Evolutionary conservation across 345 rosid species (phyloP), one percentile per base, ranked within the genome.

Genomic region (Hypericum androsaemum): DNA sequence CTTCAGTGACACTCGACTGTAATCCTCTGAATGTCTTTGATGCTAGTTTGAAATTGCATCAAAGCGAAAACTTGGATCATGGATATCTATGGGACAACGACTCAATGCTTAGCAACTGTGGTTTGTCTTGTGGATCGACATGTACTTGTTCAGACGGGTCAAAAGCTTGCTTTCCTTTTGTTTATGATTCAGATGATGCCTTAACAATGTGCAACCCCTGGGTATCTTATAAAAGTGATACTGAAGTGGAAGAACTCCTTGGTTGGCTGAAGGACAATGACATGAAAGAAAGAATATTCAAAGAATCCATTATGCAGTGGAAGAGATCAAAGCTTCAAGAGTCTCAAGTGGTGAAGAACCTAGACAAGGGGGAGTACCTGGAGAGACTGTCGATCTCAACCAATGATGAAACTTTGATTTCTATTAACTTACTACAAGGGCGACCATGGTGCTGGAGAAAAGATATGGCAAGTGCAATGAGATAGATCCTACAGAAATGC

Each of bases 281-380:
- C 59, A 63, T 65, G 12, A 81, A 76, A 68, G 96, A 92, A 71
- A 81, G 76, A 62, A 84, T 80, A 53, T 61, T 92, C 63, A 85
- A 78, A 73, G 86, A 84, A 64, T 71, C 90, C 43, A 72, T 92
- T 63, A 41, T 75, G 61, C 72, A 72, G 47, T 81, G 80, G 82
- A 63, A 63, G 59, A 83, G 75, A 75, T 59, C 68, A 63, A 81
- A 78, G 53, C 78, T 58, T 58, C 81, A 49, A 48, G 89, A 73
- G 52, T 40, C 59, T 44, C 73, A 67, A 67, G 66, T 71, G 42
- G 58, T 28, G 40, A 67, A 39, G 54, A 64, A 64, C 59, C 62
- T 52, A 59, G 70, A 38, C 61, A 64, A 61, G 46, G 62, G 73
- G 46, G 77, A 64, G 43, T 39, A 22, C 54, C 68, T 47, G 57